Conservation (phyloP, 257 asterid genomes). For the Salvia hispanica region DNA sequence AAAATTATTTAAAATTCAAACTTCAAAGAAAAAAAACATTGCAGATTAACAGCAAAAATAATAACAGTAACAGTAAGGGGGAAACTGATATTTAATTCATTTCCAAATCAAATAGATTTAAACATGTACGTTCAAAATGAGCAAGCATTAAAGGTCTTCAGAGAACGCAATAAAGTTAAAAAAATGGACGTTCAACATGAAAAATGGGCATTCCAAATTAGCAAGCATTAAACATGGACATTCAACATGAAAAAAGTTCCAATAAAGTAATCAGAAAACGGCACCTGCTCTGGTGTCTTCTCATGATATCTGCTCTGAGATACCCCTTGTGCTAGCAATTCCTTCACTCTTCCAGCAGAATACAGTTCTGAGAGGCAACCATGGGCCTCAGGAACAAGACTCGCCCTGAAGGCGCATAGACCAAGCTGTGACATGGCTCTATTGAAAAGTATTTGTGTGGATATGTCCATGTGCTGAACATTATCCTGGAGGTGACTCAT, state of each 20-base stretch:
- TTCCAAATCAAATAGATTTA: background rate
- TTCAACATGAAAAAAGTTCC: background rate
- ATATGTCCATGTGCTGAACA: constrained; percentile 93
- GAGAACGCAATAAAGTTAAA: no score
- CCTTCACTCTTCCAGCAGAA: constrained; percentile 94
- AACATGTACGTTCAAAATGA: background rate
- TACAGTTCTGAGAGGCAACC: constrained; percentile 86
- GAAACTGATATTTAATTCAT: background rate
- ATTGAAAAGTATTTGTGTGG: constrained; percentile 87
- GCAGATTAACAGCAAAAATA: no score
- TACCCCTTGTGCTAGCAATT: constrained; percentile 93
- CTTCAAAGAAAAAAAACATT: background rate
- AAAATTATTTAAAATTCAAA: background rate
- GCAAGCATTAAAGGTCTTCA: no score
- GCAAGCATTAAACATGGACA: background rate
- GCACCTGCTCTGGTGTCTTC: constrained; percentile 97
- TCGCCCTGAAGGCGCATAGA: constrained; percentile 80
- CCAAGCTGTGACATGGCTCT: constrained; percentile 98
- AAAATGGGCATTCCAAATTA: background rate
- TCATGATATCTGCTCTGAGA: constrained; percentile 92
- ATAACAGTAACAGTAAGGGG: background rate
- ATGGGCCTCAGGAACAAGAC: constrained; percentile 76
- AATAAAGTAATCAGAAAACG: background rate
- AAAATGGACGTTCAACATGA: no score
- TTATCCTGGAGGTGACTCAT: constrained; percentile 98